These are phyloP conservation scores for Kernera saxatilis DNA, from an alignment of 345 rosid species.

Conservation along the genomic window DNA sequence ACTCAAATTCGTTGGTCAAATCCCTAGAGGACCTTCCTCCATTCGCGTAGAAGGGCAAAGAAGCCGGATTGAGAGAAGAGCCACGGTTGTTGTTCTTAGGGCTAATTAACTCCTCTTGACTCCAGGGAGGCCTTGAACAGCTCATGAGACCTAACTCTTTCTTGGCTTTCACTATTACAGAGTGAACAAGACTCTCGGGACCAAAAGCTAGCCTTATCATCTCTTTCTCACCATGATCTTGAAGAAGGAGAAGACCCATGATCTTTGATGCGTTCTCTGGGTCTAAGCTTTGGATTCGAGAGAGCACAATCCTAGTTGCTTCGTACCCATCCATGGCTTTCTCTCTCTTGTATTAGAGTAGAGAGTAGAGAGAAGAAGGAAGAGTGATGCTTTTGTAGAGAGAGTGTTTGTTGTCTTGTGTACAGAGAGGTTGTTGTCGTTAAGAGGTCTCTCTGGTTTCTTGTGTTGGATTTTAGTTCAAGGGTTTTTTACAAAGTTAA, in stretches of 20 bases:
- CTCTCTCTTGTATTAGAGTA: slow-evolving; percentile 1
- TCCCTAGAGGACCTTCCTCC: slow-evolving; percentile 42
- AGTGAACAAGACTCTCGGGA: slow-evolving; percentile 70
- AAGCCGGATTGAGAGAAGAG: slow-evolving; percentile 54
- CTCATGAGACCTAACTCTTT: slow-evolving; percentile 59
- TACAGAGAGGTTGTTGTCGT: slow-evolving; percentile 33
- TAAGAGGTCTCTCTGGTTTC: slow-evolving; percentile 20
- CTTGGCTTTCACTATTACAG: slow-evolving; percentile 57
- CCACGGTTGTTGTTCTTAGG: slow-evolving; percentile 32
- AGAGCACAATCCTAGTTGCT: slow-evolving; percentile 85
- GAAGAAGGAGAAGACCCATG: slow-evolving; percentile 86
- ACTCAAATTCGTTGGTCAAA: slow-evolving; percentile 56
- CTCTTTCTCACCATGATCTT: slow-evolving; percentile 93
- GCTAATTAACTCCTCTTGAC: slow-evolving; percentile 49
- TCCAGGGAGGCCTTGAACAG: slow-evolving; percentile 42
- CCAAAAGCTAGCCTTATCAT: slow-evolving; percentile 93
- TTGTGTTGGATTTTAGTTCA: slow-evolving; percentile 26
- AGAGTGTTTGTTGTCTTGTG: slow-evolving; percentile 36
- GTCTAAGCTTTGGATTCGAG: slow-evolving; percentile 71
- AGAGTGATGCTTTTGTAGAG: slow-evolving; percentile 33
- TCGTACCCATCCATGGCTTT: slow-evolving; percentile 78
- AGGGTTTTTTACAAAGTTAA: not conserved
- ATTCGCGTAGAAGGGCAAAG: slow-evolving; percentile 57
- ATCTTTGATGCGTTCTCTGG: slow-evolving; percentile 90
- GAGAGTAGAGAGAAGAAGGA: slow-evolving; percentile 16